Evolutionary conservation across 495 filamentous ascomycete genomes (phyloP), one percentile per base, ranked within the genome.

Genomic region (Neurospora sp.): DNA sequence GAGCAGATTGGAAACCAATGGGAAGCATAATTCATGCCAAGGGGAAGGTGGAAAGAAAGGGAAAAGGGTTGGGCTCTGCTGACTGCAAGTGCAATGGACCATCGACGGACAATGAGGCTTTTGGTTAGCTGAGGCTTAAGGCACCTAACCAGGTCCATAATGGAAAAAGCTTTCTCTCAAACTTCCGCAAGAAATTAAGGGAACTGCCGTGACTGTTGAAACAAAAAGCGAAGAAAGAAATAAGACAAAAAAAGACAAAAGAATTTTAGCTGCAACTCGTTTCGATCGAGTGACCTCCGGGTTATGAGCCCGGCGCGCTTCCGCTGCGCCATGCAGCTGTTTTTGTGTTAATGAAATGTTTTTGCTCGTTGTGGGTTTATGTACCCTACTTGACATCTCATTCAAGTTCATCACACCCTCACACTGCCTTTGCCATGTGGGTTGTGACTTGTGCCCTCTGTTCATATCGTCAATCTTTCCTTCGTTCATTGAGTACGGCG

Each of bases 221-320:
- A 23, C 35, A 69, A 18, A 23, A 12, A 35, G 39, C 16, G 20
- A 23, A 18, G 9, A 39, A 73, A 39, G 5, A 38, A 23, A n/a
- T 18, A 38, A 71, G 71, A 38, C 14, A 7, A 62, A 73, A 70
- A 48, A 39, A 6, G 37, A 35, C 9, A 44, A 37, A 73, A 20
- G 27, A 41, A 41, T 41, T 20, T 38, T 71, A 46, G 69, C 70
- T 74, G 38, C 42, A 73, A 73, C 72, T 70, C 59, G 72, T 73
- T 73, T 73, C 72, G 72, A 73, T 73, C 72, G 59, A 70, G 72
- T 73, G 72, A 41, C 72, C 72, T 73, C 72, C 72, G 72, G 72
- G 72, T 73, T 73, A 73, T 73, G 72, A 73, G 72, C 72, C 72
- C 72, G 72, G 72, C 72, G 72, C 72, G 72, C 72, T 73, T 73